Evolutionary conservation across 2,329 filamentous ascomycete species (phyloP).

Genomic region (Ascochyta fabae): DNA sequence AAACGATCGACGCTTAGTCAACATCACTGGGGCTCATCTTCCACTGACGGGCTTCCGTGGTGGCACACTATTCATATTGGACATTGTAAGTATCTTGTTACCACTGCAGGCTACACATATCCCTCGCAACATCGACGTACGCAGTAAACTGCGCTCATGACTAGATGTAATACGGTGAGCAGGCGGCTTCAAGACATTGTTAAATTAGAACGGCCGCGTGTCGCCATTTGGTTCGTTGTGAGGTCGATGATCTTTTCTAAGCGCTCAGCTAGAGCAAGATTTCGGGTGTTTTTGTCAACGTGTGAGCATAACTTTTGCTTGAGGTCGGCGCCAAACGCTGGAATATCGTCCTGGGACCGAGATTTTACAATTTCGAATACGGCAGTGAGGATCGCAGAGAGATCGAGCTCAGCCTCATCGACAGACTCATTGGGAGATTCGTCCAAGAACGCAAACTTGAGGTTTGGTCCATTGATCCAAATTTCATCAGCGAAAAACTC

Average conservation of each 20-base stretch:
- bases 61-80: background rate
- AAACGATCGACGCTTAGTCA: background rate
- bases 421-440: background rate
- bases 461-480: background rate
- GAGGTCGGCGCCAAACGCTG: background rate
- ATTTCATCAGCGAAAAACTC: slow-evolving; percentile 2
- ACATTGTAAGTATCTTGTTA: background rate
- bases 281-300: background rate
- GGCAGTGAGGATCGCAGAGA: background rate
- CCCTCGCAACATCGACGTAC: background rate
- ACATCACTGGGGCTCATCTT: background rate
- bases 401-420: background rate
- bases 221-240: background rate
- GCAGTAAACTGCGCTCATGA: background rate
- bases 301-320: background rate
- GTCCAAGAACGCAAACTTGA: background rate
- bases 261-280: background rate
- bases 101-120: background rate
- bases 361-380: background rate
- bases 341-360: background rate
- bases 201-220: background rate
- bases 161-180: background rate
- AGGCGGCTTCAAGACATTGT: background rate
- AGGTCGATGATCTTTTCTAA: background rate
- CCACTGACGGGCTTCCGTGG: background rate